phyloP scores from a whole-genome alignment of 805 yeast species.

The Starmerella riodocensis region DNA sequence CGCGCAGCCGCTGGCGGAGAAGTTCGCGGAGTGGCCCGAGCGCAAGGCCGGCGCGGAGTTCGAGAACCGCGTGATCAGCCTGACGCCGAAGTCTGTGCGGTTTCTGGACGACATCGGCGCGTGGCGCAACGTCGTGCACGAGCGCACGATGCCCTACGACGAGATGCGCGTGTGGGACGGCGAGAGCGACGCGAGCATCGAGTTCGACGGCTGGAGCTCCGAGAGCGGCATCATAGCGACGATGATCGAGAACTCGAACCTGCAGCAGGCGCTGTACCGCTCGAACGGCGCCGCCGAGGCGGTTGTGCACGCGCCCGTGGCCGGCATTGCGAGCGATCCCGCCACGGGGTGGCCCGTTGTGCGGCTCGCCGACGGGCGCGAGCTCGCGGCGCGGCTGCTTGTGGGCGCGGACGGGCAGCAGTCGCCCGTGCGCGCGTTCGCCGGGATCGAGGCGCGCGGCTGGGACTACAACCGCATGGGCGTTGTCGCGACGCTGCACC shows the following conservation, averaged over 20 bases:
- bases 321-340: slow-evolving; percentile 13
- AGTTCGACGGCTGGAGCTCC: slow-evolving; percentile 46
- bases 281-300: slow-evolving; percentile 1
- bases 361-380: slow-evolving; percentile 49
- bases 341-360: slow-evolving; percentile 56
- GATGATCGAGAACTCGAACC: slow-evolving; percentile 78
- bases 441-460: slow-evolving; percentile 75
- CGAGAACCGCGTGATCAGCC: slow-evolving; percentile 71
- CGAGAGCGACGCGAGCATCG: slow-evolving; percentile 51
- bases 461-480: slow-evolving; percentile 86
- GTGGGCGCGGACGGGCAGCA: slow-evolving; percentile 95
- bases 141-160: slow-evolving; percentile 69
- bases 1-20: slow-evolving; percentile 41
- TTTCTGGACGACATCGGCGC: slow-evolving; percentile 60
- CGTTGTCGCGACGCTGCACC: slow-evolving; percentile 75
- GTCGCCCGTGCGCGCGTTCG: slow-evolving; percentile 76
- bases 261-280: slow-evolving; percentile 51
- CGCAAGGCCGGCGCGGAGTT: slow-evolving; percentile 33
- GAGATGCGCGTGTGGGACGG: slow-evolving; percentile 82
- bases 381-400: slow-evolving; percentile 54
- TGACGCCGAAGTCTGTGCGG: slow-evolving; percentile 68
- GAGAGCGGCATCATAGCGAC: slow-evolving; percentile 40
- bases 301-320: slow-evolving; percentile 34
- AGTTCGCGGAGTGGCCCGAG: slow-evolving; percentile 37
- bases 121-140: slow-evolving; percentile 55